A percentile compares a stretch with the other conserved stretches of the same genome.
These are phyloP conservation scores for Takashimella tepidaria DNA, from an alignment of 1,284 basidiomycete species.

Conservation along the genomic window DNA sequence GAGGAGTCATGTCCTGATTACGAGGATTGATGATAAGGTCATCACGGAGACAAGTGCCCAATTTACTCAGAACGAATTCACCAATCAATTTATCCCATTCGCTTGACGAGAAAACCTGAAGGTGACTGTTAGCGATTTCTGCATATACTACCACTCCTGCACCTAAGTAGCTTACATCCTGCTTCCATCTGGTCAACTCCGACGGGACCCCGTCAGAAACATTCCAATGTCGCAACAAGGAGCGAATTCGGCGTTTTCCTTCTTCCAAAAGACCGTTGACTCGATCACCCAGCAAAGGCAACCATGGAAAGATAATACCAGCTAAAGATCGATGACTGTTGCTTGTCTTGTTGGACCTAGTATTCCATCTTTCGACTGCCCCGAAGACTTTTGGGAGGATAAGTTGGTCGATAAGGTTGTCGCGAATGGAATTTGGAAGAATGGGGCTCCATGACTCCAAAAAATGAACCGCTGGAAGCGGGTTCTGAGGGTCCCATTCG, in stretches of 20 bases:
- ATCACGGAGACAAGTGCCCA: conserved; percentile 70
- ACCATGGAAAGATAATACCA: conserved; percentile 89
- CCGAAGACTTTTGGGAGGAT: conserved; percentile 84
- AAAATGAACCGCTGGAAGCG: conserved; percentile 70
- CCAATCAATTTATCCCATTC: conserved; percentile 92
- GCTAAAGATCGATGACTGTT: conserved; percentile 57
- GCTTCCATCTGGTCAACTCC: conserved; percentile 68
- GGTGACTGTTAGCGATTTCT: not conserved
- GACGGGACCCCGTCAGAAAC: conserved; percentile 67
- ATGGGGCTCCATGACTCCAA: conserved; percentile 84
- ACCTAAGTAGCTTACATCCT: conserved; percentile 57
- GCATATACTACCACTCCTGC: not conserved
- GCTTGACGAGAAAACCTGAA: conserved; percentile 64
- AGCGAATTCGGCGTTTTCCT: conserved; percentile 76
- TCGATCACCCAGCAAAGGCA: conserved; percentile 75
- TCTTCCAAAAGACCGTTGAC: conserved; percentile 76
- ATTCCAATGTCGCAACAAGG: conserved; percentile 70
- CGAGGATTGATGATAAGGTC: conserved; percentile 84
- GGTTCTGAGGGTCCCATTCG: conserved; percentile 74
- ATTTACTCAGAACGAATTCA: conserved; percentile 83
- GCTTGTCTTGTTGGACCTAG: conserved; percentile 45
- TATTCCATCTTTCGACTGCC: conserved; percentile 78
- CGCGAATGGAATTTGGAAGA: conserved; percentile 82
- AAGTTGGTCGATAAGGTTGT: conserved; percentile 94
- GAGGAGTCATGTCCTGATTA: conserved; percentile 75